Percentiles rank a stretch among this genome's conserved stretches.
Conservation (phyloP, 768 basidiomycete species). For the Phlebiopsis flavidoalba region DNA sequence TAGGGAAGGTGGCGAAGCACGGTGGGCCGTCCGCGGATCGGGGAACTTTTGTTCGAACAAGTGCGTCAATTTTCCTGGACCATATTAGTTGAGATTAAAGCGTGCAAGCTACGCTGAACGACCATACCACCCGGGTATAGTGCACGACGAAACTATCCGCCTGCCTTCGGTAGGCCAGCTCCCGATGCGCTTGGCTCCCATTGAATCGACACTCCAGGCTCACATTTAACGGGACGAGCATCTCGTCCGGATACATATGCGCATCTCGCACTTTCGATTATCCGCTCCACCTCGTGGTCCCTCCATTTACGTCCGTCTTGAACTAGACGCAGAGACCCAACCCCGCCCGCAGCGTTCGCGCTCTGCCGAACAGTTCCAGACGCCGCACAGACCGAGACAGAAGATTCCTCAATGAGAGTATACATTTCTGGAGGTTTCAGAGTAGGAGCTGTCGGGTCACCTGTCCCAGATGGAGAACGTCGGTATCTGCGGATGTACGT, state of each 20-base stretch:
- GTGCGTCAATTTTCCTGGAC: slow-evolving; percentile 80
- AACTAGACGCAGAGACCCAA: slow-evolving; percentile 89
- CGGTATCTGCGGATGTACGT: slow-evolving; percentile 60
- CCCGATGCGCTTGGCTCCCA: slow-evolving; percentile 65
- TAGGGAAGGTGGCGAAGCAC: not conserved
- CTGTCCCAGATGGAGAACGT: slow-evolving; percentile 95
- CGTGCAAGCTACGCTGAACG: no score
- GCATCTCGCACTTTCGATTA: slow-evolving; percentile 30
- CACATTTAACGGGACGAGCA: slow-evolving; percentile 56
- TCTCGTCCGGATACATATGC: slow-evolving; percentile 21
- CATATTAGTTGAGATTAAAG: no score
- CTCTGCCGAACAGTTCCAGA: slow-evolving; percentile 82
- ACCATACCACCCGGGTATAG: slow-evolving; percentile 45
- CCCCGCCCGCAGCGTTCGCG: slow-evolving; percentile 69
- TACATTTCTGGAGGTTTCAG: slow-evolving; percentile 95
- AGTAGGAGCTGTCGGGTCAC: slow-evolving; percentile 77
- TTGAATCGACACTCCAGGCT: slow-evolving; percentile 46
- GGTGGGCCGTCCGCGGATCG: slow-evolving; percentile 36
- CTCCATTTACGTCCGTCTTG: no score
- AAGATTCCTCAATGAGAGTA: slow-evolving; percentile 95
- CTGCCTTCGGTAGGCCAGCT: slow-evolving; percentile 39
- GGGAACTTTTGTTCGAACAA: slow-evolving; percentile 90
- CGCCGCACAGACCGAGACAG: slow-evolving; percentile 89
- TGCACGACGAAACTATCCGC: slow-evolving; percentile 60
- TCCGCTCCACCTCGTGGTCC: slow-evolving; percentile 50